Percentiles rank a stretch among this genome's conserved stretches.
Evolutionary conservation across 2,329 filamentous ascomycete species (phyloP).

Genomic region (Beauveria scarabaeidicola): DNA sequence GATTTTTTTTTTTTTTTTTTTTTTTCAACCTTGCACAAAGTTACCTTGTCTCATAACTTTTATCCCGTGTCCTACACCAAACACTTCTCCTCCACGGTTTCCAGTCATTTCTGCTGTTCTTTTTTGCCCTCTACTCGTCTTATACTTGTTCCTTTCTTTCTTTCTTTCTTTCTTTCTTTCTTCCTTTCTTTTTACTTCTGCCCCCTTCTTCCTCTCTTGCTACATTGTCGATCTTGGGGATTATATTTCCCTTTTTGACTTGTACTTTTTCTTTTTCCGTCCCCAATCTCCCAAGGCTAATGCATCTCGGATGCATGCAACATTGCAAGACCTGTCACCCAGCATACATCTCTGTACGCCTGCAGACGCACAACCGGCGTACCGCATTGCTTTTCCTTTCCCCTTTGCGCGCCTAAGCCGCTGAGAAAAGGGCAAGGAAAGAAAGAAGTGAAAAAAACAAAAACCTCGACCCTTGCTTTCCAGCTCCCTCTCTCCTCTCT

Average conservation of each 20-base stretch:
- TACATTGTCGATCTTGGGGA: not conserved
- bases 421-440: not conserved
- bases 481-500: not conserved
- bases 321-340: not conserved
- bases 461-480: not conserved
- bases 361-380: not conserved
- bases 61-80: not conserved
- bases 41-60: not conserved
- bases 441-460: not conserved
- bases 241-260: not conserved
- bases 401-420: not conserved
- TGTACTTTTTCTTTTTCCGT: not conserved
- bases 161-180: not conserved
- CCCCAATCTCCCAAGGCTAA: not conserved
- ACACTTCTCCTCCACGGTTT: not conserved
- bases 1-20: not conserved
- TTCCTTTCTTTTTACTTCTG: not conserved
- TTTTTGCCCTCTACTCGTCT: not conserved
- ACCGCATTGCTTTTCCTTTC: not conserved
- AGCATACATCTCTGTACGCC: not conserved
- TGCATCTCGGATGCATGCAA: conserved; percentile 1
- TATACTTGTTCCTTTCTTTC: not conserved
- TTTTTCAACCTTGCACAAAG: not conserved
- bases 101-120: not conserved
- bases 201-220: not conserved